Evolutionary conservation across 768 basidiomycete genomes (phyloP).

Genomic region (Termitomyces eurrhizus): DNA sequence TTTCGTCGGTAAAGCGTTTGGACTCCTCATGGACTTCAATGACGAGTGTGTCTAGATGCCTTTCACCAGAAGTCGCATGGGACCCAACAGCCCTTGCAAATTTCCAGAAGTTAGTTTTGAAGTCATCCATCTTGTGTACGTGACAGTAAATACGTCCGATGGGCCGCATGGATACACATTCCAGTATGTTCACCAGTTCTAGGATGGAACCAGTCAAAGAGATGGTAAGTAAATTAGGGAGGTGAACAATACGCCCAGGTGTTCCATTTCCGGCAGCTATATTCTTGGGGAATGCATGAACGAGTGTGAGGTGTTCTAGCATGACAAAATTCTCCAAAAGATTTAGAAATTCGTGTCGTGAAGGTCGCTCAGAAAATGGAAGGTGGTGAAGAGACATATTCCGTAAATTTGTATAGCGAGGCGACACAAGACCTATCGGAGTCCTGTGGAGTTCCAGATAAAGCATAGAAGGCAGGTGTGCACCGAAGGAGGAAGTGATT

Average conservation of each 20-base stretch:
- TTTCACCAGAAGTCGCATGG: slow-evolving; percentile 17
- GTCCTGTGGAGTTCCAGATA: slow-evolving; percentile 32
- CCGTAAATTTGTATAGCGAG: slow-evolving; percentile 31
- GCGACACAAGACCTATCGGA: slow-evolving; percentile 34
- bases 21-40: slow-evolving; percentile 26
- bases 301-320: slow-evolving; percentile 31
- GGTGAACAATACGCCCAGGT: slow-evolving; percentile 18
- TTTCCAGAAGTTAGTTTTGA: slow-evolving; percentile 23
- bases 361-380: slow-evolving; percentile 32
- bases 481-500: slow-evolving; percentile 25
- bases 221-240: slow-evolving; percentile 26
- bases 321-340: slow-evolving; percentile 28
- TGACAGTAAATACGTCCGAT: slow-evolving; percentile 21
- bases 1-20: slow-evolving; percentile 20
- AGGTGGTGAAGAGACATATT: slow-evolving; percentile 33
- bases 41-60: slow-evolving; percentile 26
- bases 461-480: slow-evolving; percentile 25
- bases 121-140: slow-evolving; percentile 25
- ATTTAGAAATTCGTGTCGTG: slow-evolving; percentile 27
- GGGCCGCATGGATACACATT: slow-evolving; percentile 25
- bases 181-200: slow-evolving; percentile 27
- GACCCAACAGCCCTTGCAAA: slow-evolving; percentile 23
- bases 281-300: slow-evolving; percentile 30
- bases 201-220: slow-evolving; percentile 28
- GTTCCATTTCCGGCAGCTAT: slow-evolving; percentile 13